Conservation (phyloP, 2,329 filamentous ascomycete species). For the Fusarium avenaceum region DNA sequence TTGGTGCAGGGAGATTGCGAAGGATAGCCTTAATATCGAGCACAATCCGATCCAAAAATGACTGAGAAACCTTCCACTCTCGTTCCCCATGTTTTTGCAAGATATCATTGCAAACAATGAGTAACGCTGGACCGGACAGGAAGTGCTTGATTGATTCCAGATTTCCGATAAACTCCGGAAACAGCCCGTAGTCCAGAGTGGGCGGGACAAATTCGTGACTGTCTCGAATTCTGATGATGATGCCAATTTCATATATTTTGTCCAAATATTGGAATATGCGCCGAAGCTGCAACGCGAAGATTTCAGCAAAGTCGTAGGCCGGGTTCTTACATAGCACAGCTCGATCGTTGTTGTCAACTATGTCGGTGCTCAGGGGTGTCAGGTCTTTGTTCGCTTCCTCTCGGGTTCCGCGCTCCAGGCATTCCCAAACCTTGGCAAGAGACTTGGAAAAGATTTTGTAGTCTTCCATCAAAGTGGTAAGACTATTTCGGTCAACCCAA, state of each 20-base stretch:
- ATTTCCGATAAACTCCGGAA: conserved; percentile 21
- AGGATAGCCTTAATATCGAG: conserved; percentile 51
- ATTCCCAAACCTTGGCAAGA: conserved; percentile 41
- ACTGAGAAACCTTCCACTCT: conserved; percentile 35
- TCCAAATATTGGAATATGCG: conserved; percentile 42
- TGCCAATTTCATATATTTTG: conserved; percentile 48
- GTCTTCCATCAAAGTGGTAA: conserved; percentile 42
- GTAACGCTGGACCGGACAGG: conserved; percentile 47
- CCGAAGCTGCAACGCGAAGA: conserved; percentile 42
- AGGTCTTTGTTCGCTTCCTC: conserved; percentile 47
- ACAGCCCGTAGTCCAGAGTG: conserved; percentile 43
- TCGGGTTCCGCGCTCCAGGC: conserved; percentile 35
- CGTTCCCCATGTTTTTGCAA: conserved; percentile 31
- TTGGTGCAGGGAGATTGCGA: conserved; percentile 48
- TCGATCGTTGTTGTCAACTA: conserved; percentile 45
- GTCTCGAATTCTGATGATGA: conserved; percentile 48
- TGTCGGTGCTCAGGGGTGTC: conserved; percentile 37
- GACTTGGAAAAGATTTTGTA: conserved; percentile 45
- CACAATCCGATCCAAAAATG: conserved; percentile 48
- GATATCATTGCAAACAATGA: conserved; percentile 46
- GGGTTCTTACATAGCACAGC: conserved; percentile 25
- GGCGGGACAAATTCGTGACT: conserved; percentile 44
- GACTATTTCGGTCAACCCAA: conserved; percentile 48
- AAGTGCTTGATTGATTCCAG: conserved; percentile 46
- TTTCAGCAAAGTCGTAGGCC: conserved; percentile 39